These are phyloP conservation scores for Babesia bigemina DNA, from an alignment of 169 alveolate species.

Conservation along the genomic window DNA sequence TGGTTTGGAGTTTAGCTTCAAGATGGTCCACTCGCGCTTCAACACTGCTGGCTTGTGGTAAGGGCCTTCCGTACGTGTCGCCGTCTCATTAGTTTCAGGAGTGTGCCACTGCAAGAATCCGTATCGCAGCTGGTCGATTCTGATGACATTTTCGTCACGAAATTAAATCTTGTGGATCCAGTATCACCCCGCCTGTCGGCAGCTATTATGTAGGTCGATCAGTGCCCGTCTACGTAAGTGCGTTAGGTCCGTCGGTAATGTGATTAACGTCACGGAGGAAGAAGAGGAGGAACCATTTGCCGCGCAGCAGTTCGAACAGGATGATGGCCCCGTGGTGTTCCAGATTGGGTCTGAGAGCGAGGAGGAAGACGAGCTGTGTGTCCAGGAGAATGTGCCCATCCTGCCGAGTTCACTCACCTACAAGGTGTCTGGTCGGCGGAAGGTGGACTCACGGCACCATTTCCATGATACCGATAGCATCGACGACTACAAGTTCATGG, in stretches of 20 bases:
- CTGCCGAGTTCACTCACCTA: constrained; percentile 9
- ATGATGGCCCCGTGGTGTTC: not conserved
- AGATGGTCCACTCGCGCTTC: not conserved
- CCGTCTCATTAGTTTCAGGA: not conserved
- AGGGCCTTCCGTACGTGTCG: not conserved
- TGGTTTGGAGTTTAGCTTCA: constrained; percentile 2
- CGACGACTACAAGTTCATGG: constrained; percentile 26
- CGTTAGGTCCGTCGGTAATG: constrained; percentile 5
- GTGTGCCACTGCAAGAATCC: constrained; percentile 7
- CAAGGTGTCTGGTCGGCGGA: not conserved
- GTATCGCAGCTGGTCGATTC: not conserved
- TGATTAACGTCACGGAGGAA: not conserved
- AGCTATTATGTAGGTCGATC: not conserved
- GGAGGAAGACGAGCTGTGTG: not conserved
- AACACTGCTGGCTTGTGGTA: constrained; percentile 23
- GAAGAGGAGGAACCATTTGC: not conserved
- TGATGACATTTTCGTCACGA: constrained; percentile 11
- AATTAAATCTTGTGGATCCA: not conserved
- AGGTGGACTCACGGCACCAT: constrained; percentile 3
- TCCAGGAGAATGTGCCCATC: not conserved
- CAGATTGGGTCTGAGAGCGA: constrained; percentile 3
- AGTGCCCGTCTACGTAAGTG: no score
- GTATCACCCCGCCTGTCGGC: not conserved
- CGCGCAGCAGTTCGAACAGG: not conserved
- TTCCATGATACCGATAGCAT: not conserved